Evolutionary conservation across 345 rosid species (phyloP).

Genomic region (Corymbia maculata): DNA sequence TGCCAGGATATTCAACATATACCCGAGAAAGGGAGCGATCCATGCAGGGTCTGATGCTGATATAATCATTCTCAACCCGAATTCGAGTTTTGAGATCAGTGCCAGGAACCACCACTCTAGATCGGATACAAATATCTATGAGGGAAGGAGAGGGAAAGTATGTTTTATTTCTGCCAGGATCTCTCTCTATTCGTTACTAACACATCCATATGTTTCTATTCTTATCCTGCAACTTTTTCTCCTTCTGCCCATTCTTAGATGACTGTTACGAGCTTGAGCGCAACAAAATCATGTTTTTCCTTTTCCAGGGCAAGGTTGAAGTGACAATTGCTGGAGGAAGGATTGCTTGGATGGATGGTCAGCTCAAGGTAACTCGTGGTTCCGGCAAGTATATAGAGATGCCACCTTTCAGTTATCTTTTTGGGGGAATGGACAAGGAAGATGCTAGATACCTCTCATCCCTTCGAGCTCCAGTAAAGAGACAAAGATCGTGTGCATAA

Average conservation of each 20-base stretch:
- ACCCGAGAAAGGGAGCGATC: constrained; percentile 89
- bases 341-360: constrained; percentile 72
- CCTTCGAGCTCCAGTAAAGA: constrained; percentile 72
- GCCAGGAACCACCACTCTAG: constrained; percentile 71
- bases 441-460: constrained; percentile 69
- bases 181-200: background rate
- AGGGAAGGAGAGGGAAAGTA: constrained; percentile 82
- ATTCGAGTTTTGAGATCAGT: constrained; percentile 64
- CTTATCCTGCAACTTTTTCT: background rate
- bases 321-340: constrained; percentile 86
- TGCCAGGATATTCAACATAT: constrained; percentile 86
- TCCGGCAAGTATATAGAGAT: constrained; percentile 65
- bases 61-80: constrained; percentile 78
- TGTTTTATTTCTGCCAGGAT: background rate
- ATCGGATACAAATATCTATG: constrained; percentile 78
- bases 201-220: background rate
- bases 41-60: constrained; percentile 93
- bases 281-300: background rate
- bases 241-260: background rate
- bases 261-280: background rate
- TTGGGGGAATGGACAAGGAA: constrained; percentile 62
- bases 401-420: constrained; percentile 75
- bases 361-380: constrained; percentile 56
- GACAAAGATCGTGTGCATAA: constrained; percentile 25
- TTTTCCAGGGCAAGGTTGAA: constrained; percentile 74